Base-by-base conservation (phyloP, 495 filamentous ascomycete species). In the Hypoxylon intermedium region DNA sequence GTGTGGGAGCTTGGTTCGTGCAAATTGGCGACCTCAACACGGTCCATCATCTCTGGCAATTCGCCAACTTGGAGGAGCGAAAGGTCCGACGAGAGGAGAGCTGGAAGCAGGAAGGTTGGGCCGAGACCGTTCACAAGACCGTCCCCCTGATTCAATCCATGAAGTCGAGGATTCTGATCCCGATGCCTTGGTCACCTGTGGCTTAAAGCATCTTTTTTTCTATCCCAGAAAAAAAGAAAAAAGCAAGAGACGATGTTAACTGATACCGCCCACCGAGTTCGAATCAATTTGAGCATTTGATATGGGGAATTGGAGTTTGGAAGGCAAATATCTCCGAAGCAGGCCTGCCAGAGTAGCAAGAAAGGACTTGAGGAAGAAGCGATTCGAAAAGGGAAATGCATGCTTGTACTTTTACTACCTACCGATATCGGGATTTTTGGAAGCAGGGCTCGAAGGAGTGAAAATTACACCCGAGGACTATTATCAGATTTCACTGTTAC, bases 1-100 rank as follows among this genome's bases (percentile, higher is more conserved):
- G 94, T 11, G 95, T 98, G 1, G 94, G 94, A 9, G 94, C 94
- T 0, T 98, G 94, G 94, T 98, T 98, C 60, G 93, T 96, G 24
- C 94, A 98, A 79, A 93, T 98, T 63, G 94, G 94, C 42, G 94
- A 97, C 42, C 80, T 98, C 40, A 98, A 98, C 78, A 97, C 91
- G 0, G 94, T 98, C 16, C 95, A 98, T 75, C 93, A 98, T 69
- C 82, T 98, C 20, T 98, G 94, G 94, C 94, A 98, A 69, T 98
- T 97, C 81, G 93, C 93, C 40, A 88, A 98, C 74, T 73, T 98
- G 55, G 91, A 97, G 74, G 94, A 98, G 75, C 83, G 94, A 52
- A 94, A 95, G 77, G 83, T 93, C 21, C 82, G 92, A 52, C 82
- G 94, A 53, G 94, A 98, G 82, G 85, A 93, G 83, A 97, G 92